Base-by-base conservation (phyloP, 78 protist genomes). In the Guillardia theta region DNA sequence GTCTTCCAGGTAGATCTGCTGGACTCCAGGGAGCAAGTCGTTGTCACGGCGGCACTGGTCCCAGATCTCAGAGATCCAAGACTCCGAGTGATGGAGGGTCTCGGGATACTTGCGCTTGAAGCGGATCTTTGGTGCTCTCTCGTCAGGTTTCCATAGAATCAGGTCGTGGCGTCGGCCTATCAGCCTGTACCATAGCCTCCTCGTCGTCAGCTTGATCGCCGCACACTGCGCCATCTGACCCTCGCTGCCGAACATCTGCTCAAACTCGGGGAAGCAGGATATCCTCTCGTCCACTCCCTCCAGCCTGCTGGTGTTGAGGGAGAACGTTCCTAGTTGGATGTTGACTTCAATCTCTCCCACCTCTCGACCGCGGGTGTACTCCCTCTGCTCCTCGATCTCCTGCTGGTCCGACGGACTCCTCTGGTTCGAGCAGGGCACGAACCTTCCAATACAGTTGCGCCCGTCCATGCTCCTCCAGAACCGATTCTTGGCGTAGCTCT, bases 111-210 rank as follows among this genome's bases (percentile, higher is more conserved):
- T 18, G 48, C 90, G 90, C 50, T 36, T 44, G 90, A 78, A 78
- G 18, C 43, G n/a, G 37, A 78, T 22, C 90, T 37, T 43, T 4
- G 90, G 90, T 1, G 33, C 50, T 1, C 90, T 45, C 90, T 37
- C 50, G 48, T 78, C 90, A 5, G 90, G 90, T 48, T 78, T 43
- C 90, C 90, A 78, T 1, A 43, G 48, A 30, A 8, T 24, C 19
- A 78, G 90, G 90, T 78, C 90, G 48, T 78, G 90, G 53, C 90
- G 47, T 3, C 45, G 45, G 12, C 94, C 94, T 22, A 92, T 83
- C 27, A 92, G 45, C 33, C 62, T 77, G 44, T 15, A 27, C 94
- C 78, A 58, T 33, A 24, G 64, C 33, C 94, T 77, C 53, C 44
- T 53, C 83, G 77, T 24, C 36, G 94, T 58, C 18, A 10, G 0